Conservation (phyloP, 2,329 filamentous ascomycete species). For the Xylaria sp. region DNA sequence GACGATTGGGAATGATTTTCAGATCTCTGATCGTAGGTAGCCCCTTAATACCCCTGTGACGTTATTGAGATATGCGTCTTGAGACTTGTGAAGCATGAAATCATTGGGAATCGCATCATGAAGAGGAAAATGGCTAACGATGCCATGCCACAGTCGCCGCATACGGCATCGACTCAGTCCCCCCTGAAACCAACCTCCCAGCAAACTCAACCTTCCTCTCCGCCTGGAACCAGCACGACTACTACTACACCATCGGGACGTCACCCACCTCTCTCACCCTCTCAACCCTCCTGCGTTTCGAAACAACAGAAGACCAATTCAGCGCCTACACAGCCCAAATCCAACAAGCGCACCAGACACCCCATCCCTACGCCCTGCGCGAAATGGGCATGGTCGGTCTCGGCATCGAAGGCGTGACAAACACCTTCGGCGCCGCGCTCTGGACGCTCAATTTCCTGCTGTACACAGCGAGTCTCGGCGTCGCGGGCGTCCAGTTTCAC, state of each 20-base stretch:
- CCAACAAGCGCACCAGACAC: constrained; percentile 36
- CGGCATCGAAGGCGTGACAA: constrained; percentile 41
- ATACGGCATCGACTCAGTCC: constrained; percentile 37
- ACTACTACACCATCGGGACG: constrained; percentile 48
- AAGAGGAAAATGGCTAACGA: constrained; percentile 19
- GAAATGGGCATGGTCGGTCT: constrained; percentile 48
- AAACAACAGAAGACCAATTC: constrained; percentile 44
- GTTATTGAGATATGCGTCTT: too few species aligned
- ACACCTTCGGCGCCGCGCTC: constrained; percentile 45
- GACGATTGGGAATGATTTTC: constrained; percentile 35
- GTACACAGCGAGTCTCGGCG: constrained; percentile 43
- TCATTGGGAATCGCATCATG: too few species aligned
- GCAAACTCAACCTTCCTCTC: constrained; percentile 29
- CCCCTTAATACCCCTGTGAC: not conserved
- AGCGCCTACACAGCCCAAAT: constrained; percentile 42
- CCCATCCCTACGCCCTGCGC: constrained; percentile 43
- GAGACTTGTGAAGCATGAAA: too few species aligned
- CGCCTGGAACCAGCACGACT: constrained; percentile 49
- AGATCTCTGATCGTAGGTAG: not conserved
- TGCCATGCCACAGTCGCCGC: constrained; percentile 40
- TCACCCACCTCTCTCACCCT: constrained; percentile 37
- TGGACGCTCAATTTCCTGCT: constrained; percentile 50
- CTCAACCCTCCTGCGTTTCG: constrained; percentile 40
- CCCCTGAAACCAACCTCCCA: constrained; percentile 14
- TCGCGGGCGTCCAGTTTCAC: constrained; percentile 46